Evolutionary conservation across 768 basidiomycete species (phyloP).

Genomic region (Tricholoma terreum): DNA sequence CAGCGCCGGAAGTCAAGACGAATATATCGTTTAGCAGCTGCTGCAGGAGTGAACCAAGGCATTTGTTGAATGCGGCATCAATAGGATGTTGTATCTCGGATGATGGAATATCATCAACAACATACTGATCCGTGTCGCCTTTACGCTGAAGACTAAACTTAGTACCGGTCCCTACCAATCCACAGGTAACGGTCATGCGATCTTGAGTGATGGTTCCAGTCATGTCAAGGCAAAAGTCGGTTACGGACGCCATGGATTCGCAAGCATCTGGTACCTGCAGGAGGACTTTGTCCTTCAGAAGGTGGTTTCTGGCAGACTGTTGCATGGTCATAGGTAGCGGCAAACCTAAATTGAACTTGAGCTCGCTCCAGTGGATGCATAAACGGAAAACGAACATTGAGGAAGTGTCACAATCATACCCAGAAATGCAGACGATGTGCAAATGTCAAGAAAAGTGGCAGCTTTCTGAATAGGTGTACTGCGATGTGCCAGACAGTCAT

Average conservation of each 20-base stretch:
- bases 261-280: not conserved
- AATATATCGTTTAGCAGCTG: not conserved
- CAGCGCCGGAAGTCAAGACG: not conserved
- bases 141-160: slow-evolving; percentile 66
- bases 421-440: not conserved
- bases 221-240: slow-evolving; percentile 60
- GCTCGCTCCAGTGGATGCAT: not conserved
- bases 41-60: not conserved
- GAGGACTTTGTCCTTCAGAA: not conserved
- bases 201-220: slow-evolving; percentile 79
- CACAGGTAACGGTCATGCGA: slow-evolving; percentile 81
- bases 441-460: not conserved
- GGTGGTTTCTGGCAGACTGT: not conserved
- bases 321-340: not conserved
- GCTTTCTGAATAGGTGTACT: not conserved
- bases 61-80: not conserved
- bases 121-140: slow-evolving; percentile 24
- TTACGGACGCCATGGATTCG: not conserved
- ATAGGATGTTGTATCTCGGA: not conserved
- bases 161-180: slow-evolving; percentile 72
- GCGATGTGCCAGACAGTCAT: not conserved
- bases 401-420: not conserved
- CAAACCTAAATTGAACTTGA: not conserved
- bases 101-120: not conserved
- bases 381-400: not conserved